Evolutionary conservation across 371 early-diverging fungal genomes (phyloP), one percentile per base, ranked within the genome.

Genomic region (Apophysomyces ossiformis): DNA sequence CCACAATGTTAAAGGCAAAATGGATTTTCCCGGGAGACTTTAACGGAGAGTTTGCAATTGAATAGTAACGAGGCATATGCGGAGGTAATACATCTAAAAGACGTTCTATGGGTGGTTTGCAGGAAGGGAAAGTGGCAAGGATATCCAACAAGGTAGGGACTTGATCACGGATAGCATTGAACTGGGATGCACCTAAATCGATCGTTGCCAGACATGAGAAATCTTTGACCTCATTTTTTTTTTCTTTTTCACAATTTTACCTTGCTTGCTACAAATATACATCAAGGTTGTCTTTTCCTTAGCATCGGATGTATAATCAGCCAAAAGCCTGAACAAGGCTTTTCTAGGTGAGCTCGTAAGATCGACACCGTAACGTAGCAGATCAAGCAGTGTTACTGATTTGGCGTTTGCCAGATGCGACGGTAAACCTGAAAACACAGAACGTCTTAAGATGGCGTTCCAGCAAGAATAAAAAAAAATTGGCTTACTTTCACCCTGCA

Each of bases 1-100:
- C 83, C 16, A 95, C 90, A n/a, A 95, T 86, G 69, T 95, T 93
- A 77, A 96, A 96, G 1, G 93, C 95, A 71, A 96, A 85, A 4
- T 84, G 76, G 65, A 93, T 80, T 41, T 75, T 74, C 38, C 70
- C 73, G 1, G 79, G 72, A 54, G 79, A 81, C 35, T 71, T 76
- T 58, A 86, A 64, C 1, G 90, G 89, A 0, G 92, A 87, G 64
- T 81, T 89, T 57, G 92, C 85, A 32, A 96, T 85, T 0, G 96
- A 96, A 75, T 96, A 98, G 64, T 88, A 91, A 37, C 98, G 90
- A 11, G 96, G 95, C 68, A 85, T 87, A 61, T 94, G 84, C 1
- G 90, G 89, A 21, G 95, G 90, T 18, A 94, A 67, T 5, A 86
- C 73, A 66, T 94, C 94, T 16, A 96, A 71, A n/a, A 95, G 74